Base-by-base conservation (phyloP, 371 early-diverging fungal genomes). In the Phascolomyces articulosus region DNA sequence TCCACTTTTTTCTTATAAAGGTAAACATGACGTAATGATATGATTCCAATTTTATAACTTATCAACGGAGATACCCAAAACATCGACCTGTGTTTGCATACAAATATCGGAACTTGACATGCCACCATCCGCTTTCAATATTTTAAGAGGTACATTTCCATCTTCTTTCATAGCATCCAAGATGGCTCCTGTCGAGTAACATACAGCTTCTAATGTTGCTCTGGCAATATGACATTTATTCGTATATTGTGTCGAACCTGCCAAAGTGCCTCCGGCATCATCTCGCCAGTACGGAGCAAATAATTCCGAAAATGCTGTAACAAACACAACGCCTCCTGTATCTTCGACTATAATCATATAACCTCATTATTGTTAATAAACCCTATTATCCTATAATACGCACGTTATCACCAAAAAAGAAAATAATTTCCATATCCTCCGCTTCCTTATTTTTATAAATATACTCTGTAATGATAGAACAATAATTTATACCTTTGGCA, bases 211-310 rank as follows among this genome's bases (percentile, higher is more conserved):
- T 11, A 97, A 83, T 2, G 92, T 89, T 1, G 97, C 96, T 34
- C 97, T 82, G 24, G 91, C 89, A 57, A 98, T 81, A 72, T 98
- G 97, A 29, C 83, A 81, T 63, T 91, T 91, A 55, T 87, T 94
- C 21, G 96, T 92, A 67, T 89, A 94, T 67, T 93, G 94, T 0
- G 96, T 95, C 62, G 97, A 74, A 4, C 98, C 98, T 40, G 93
- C 86, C 63, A 98, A 85, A 51, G 88, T 82, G 18, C 96, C 97
- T 38, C 95, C 90, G 20, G 95, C 96, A 79, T 96, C 96, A 63
- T 90, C 91, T 38, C 94, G 86, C 98, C 97, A 97, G 75, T 97
- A 93, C 2, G 97, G 98, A 6, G 98, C 95, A 80, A 95, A 96
- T 40, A 97, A 84, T 4, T 97, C 97, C 11, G 92, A 91, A 73